phyloP scores from a whole-genome alignment of 2,329 filamentous ascomycete genomes.

The Onygenales sp. region DNA sequence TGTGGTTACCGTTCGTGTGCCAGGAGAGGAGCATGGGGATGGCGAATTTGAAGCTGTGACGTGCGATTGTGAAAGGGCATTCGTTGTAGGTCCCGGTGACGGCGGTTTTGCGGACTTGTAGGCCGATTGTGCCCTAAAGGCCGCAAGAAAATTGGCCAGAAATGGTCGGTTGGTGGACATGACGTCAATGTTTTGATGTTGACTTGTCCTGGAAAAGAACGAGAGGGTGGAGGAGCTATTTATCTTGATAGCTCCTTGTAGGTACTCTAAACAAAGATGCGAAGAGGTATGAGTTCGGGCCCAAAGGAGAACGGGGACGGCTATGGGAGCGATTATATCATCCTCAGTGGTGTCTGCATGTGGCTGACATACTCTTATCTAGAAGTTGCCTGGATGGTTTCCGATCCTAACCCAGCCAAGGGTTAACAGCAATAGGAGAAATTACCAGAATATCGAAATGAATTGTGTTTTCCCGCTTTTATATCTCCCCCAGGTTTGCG shows the following conservation, averaged over 20 bases:
- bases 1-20: constrained; percentile 39
- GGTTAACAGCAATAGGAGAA: background rate
- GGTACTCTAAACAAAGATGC: background rate
- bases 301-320: too few species aligned
- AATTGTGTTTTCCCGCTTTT: background rate
- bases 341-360: too few species aligned
- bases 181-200: constrained; percentile 3
- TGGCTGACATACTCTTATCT: too few species aligned
- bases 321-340: too few species aligned
- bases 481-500: background rate
- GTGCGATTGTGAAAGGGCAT: constrained; percentile 22
- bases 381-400: too few species aligned
- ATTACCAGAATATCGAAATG: background rate
- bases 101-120: constrained; percentile 45
- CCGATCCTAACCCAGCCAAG: too few species aligned
- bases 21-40: constrained; percentile 30
- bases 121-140: constrained; percentile 56
- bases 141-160: constrained; percentile 57
- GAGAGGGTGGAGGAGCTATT: background rate
- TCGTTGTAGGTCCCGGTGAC: constrained; percentile 18
- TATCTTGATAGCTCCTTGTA: background rate
- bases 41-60: constrained; percentile 26
- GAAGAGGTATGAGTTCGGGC: too few species aligned
- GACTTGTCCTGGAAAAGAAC: background rate
- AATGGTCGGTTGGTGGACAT: constrained; percentile 60